Percentiles rank a stretch among this genome's conserved stretches.
These are phyloP conservation scores for Leucosporidium creatinivorum DNA, from an alignment of 768 basidiomycete species.

Conservation along the genomic window DNA sequence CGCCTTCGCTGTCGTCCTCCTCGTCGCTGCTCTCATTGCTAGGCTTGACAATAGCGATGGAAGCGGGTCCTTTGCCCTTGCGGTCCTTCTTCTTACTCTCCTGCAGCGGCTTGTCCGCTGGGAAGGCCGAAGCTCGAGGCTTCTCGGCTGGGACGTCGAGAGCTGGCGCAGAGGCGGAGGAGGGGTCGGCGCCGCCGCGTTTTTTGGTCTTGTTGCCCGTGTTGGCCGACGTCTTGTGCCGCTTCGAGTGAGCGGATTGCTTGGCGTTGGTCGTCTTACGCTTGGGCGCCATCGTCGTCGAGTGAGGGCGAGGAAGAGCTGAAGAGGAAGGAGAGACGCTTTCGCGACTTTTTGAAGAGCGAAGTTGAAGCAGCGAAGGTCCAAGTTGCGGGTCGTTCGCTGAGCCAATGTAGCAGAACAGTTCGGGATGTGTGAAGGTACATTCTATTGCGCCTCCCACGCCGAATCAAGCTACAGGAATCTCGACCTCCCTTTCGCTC, in stretches of 20 bases:
- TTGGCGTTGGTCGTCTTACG: constrained; percentile 13
- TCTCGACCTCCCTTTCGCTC: constrained; percentile 45
- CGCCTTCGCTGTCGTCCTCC: constrained; percentile 29
- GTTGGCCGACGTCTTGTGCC: constrained; percentile 12
- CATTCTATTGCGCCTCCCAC: too few relatives aligned
- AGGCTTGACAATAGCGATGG: constrained; percentile 7
- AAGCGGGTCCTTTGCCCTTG: constrained; percentile 30
- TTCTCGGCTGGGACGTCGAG: neutral
- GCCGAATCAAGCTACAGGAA: neutral
- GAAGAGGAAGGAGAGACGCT: neutral
- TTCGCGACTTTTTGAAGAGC: neutral
- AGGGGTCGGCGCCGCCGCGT: neutral
- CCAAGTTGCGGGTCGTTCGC: too few relatives aligned
- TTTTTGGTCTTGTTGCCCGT: neutral
- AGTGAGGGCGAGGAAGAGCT: neutral
- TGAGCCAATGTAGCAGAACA: too few relatives aligned
- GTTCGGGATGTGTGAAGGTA: too few relatives aligned
- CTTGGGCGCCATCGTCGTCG: constrained; percentile 23
- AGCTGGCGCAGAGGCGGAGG: neutral
- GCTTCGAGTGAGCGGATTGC: constrained; percentile 16
- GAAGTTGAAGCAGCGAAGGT: too few relatives aligned
- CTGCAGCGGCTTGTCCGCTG: neutral
- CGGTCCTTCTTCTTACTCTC: constrained; percentile 27
- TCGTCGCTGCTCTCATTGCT: neutral
- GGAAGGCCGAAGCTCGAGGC: neutral